Conservation (phyloP, 345 rosid species). For the Pistacia integerrima region DNA sequence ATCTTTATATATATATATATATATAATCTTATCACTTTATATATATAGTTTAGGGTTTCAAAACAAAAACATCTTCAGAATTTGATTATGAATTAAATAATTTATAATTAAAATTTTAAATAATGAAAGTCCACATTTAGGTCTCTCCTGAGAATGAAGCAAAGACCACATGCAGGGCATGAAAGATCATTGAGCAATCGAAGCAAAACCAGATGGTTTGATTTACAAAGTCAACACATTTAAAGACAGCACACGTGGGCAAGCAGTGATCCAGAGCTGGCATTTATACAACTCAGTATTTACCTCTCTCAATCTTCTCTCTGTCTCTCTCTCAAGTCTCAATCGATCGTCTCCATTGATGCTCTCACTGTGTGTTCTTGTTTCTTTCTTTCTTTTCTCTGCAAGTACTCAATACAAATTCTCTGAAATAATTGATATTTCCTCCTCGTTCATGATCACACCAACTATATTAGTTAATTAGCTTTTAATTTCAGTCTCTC, state of each 20-base stretch:
- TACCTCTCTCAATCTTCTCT: constrained; percentile 4
- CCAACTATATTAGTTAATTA: constrained; percentile 14
- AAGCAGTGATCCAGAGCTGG: constrained; percentile 44
- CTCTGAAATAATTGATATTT: constrained; percentile 1
- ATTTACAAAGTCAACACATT: constrained; percentile 39
- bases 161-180: constrained; percentile 47
- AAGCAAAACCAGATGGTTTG: constrained; percentile 18
- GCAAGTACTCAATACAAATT: constrained; percentile 2
- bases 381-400: neutral
- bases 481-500: constrained; percentile 26
- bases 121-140: neutral
- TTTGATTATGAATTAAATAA: neutral
- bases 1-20: neutral
- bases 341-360: constrained; percentile 17
- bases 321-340: neutral
- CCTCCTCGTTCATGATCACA: constrained; percentile 22
- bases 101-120: neutral
- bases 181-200: constrained; percentile 3
- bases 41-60: constrained; percentile 14
- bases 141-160: constrained; percentile 31
- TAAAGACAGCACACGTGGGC: constrained; percentile 59
- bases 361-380: neutral
- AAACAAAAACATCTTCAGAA: constrained; percentile 8
- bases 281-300: constrained; percentile 19
- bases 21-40: no score